phyloP scores from a whole-genome alignment of 1,284 basidiomycete species.

The Apiotrichum veenhuisii region DNA sequence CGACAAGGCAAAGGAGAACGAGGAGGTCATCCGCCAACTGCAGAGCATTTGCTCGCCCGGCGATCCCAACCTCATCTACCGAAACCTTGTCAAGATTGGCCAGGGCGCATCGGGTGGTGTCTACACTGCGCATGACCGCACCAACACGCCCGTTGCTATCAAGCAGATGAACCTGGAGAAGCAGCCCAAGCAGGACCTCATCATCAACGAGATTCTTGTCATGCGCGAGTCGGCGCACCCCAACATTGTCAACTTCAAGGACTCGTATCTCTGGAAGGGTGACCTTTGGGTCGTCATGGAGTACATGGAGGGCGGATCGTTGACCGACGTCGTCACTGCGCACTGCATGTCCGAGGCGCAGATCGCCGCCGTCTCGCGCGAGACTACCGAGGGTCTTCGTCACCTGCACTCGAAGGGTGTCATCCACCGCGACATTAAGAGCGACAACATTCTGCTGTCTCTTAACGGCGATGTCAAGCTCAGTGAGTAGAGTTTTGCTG shows the following conservation, averaged over 20 bases:
- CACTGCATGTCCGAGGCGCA: constrained; percentile 91
- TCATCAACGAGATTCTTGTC: constrained; percentile 99
- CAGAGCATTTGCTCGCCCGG: constrained; percentile 95
- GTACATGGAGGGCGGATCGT: constrained; percentile 90
- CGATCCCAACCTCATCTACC: constrained; percentile 90
- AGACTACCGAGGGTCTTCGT: constrained; percentile 84
- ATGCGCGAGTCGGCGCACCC: constrained; percentile 95
- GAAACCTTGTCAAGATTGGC: constrained; percentile 92
- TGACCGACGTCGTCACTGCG: constrained; percentile 95
- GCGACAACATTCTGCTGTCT: constrained; percentile 89
- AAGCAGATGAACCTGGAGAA: constrained; percentile 99
- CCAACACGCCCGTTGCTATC: constrained; percentile 91
- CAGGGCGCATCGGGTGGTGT: constrained; percentile 98
- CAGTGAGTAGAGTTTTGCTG: constrained; percentile 59
- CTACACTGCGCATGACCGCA: constrained; percentile 95
- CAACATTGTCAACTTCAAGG: constrained; percentile 99
- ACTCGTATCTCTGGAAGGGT: constrained; percentile 95
- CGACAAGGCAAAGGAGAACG: constrained; percentile 82
- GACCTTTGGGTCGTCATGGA: constrained; percentile 99
- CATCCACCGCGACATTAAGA: constrained; percentile 98
- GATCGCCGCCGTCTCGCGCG: constrained; percentile 87
- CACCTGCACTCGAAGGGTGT: constrained; percentile 92
- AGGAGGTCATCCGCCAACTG: constrained; percentile 84
- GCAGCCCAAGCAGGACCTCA: constrained; percentile 98
- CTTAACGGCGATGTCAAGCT: constrained; percentile 95